Base-by-base conservation (phyloP, 805 yeast genomes). In the Spathaspora gorwiae region DNA sequence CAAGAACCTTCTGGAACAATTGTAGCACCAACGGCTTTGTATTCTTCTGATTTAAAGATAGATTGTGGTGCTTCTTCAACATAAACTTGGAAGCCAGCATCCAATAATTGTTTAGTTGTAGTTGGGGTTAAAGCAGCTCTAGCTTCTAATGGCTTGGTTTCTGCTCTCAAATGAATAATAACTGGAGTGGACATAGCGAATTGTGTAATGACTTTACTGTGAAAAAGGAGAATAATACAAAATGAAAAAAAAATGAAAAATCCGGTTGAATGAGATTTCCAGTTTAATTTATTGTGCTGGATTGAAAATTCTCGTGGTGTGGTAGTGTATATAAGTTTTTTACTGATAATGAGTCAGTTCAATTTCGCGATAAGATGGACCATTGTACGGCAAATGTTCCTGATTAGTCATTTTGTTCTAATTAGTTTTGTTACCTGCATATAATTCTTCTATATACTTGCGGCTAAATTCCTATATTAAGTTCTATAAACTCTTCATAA, bases 121-220 rank as follows among this genome's bases (percentile, higher is more conserved):
- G 88, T 69, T 30, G 99, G 99, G 1, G 99, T 90, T 57, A 94
- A 76, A 38, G 96, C 97, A 37, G 98, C 96, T 74, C 99, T 85
- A 50, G 95, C 96, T 73, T 94, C 99, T 59, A 89, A 71, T 26
- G 98, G 96, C 80, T 94, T 94, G 59, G 94, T 87, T 67, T 94
- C 99, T 31, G 97, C 97, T 75, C 99, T 85, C 51, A 94, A 74
- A 60, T 94, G 99, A 53, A 94, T 73, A 43, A 76, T 81, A 34
- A 85, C 88, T 35, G 37, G 37, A 9, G 9, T 12, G 13, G 37
- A 14, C 26, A 35, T 14, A 5, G 19, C 3, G 37, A 35, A 14
- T 35, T 24, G 10, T 14, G 26, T 35, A 10, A 35, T 14, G 13
- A 35, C 10, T 14, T 10, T 10, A 35, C 10, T 10, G n/a, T 9